Percentiles rank a stretch among this genome's conserved stretches.
These are phyloP conservation scores for Globisporangium nunn DNA, from an alignment of 352 stramenopile genomes.

Conservation along the genomic window DNA sequence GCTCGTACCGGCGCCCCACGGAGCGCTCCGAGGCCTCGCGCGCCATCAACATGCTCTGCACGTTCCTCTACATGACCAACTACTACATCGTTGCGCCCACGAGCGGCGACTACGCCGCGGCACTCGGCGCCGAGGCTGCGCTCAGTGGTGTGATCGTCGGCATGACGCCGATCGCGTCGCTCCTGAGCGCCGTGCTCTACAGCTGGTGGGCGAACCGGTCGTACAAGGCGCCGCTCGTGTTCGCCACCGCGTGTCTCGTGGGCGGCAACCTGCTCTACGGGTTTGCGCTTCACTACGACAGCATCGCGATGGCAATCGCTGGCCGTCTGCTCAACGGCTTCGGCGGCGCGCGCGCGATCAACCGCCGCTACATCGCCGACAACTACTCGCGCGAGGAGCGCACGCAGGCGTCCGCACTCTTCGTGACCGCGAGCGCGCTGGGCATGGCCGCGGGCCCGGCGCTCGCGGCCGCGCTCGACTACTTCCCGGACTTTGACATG, in stretches of 20 bases:
- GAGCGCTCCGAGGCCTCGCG: slow-evolving; percentile 58
- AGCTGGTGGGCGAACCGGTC: slow-evolving; percentile 91
- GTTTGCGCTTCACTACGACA: slow-evolving; percentile 70
- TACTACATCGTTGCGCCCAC: slow-evolving; percentile 97
- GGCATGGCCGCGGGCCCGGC: slow-evolving; percentile 90
- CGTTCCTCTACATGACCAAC: slow-evolving; percentile 98
- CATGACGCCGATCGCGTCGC: slow-evolving; percentile 94
- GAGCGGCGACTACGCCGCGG: slow-evolving; percentile 87
- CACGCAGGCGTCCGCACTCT: slow-evolving; percentile 87
- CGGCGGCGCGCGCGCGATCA: slow-evolving; percentile 88
- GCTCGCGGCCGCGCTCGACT: slow-evolving; percentile 56
- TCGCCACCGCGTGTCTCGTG: slow-evolving; percentile 76
- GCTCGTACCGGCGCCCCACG: slow-evolving; percentile 42
- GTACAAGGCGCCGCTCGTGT: slow-evolving; percentile 83
- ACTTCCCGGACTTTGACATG: slow-evolving; percentile 60
- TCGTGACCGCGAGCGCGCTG: slow-evolving; percentile 89
- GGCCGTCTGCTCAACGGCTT: slow-evolving; percentile 92
- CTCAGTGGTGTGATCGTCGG: slow-evolving; percentile 94
- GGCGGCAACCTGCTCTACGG: slow-evolving; percentile 87
- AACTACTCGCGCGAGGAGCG: slow-evolving; percentile 86
- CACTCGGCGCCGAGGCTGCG: slow-evolving; percentile 83
- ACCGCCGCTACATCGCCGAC: slow-evolving; percentile 86
- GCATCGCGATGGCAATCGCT: slow-evolving; percentile 83
- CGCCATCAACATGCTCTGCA: slow-evolving; percentile 92
- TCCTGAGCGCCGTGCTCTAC: slow-evolving; percentile 91